Conservation (phyloP, 208 protist species). For the Tritrichomonas foetus region DNA sequence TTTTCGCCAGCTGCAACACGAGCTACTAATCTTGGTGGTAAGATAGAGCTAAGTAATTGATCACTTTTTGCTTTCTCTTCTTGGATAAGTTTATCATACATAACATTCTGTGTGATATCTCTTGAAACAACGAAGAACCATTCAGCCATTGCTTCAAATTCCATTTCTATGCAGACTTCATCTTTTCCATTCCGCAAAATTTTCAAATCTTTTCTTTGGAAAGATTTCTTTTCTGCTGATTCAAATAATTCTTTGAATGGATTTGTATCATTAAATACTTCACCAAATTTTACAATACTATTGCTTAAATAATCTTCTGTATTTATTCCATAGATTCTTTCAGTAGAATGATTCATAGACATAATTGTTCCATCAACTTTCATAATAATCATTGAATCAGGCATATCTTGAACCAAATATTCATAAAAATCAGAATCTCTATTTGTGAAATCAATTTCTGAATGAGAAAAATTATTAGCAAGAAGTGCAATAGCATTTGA, state of each 20-base stretch:
- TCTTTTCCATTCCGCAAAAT: not conserved
- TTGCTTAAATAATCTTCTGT: not conserved
- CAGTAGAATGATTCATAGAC: too few relatives aligned
- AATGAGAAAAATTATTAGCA: too few relatives aligned
- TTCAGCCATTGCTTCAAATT: not conserved
- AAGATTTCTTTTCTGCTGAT: not conserved
- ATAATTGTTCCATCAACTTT: too few relatives aligned
- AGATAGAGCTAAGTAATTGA: not conserved
- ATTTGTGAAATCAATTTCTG: too few relatives aligned
- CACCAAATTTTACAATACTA: not conserved
- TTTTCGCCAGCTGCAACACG: not conserved
- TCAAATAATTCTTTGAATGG: not conserved
- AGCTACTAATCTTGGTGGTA: not conserved
- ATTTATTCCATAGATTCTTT: too few relatives aligned
- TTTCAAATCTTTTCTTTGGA: not conserved
- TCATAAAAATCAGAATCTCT: too few relatives aligned
- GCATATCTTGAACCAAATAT: too few relatives aligned
- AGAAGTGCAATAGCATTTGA: too few relatives aligned
- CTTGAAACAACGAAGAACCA: not conserved
- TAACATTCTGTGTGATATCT: not conserved
- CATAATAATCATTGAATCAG: too few relatives aligned
- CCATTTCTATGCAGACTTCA: not conserved
- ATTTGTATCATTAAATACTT: not conserved
- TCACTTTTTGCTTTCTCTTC: not conserved
- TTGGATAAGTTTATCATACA: not conserved